Percentiles rank a stretch among this genome's conserved stretches.
phyloP scores from a whole-genome alignment of 1,284 basidiomycete species.

The Hymenochaete sp. region DNA sequence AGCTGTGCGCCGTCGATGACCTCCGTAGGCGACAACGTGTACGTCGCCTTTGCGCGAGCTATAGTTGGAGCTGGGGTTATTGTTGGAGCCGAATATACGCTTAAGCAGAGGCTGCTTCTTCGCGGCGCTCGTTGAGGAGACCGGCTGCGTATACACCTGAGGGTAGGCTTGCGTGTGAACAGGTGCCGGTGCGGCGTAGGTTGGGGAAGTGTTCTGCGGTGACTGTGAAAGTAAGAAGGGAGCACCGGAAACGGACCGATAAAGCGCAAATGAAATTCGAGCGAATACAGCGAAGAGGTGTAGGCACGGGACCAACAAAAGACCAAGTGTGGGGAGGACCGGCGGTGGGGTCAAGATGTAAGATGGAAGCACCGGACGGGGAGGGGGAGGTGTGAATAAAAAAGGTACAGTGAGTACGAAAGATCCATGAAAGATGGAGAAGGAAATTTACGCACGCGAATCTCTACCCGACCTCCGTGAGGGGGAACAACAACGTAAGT shows the following conservation, averaged over 20 bases:
- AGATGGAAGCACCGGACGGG: background rate
- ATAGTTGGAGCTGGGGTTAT: background rate
- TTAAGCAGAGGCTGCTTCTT: slow-evolving; percentile 15
- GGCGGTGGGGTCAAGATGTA: background rate
- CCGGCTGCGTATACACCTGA: slow-evolving; percentile 1
- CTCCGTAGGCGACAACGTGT: background rate
- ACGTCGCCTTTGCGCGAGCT: background rate
- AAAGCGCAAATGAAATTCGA: too few relatives aligned
- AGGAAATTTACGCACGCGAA: slow-evolving; percentile 14
- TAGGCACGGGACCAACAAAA: background rate
- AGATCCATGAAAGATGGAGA: too few relatives aligned
- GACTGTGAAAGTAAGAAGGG: slow-evolving; percentile 1
- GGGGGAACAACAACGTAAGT: slow-evolving; percentile 15
- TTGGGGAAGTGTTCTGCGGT: slow-evolving; percentile 5
- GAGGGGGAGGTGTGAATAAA: background rate
- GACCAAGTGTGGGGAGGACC: background rate
- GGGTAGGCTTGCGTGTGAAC: slow-evolving; percentile 3
- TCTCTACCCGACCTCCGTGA: slow-evolving; percentile 10
- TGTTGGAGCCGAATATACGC: slow-evolving; percentile 8
- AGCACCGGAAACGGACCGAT: too few relatives aligned
- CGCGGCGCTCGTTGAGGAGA: slow-evolving; percentile 4
- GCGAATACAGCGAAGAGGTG: background rate
- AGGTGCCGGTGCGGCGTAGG: background rate
- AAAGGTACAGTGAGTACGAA: too few relatives aligned
- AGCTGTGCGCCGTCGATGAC: slow-evolving; percentile 1